Evolutionary conservation across 805 yeast species (phyloP), one percentile per base, ranked within the genome.

Genomic region (Ogataea populi-albae): DNA sequence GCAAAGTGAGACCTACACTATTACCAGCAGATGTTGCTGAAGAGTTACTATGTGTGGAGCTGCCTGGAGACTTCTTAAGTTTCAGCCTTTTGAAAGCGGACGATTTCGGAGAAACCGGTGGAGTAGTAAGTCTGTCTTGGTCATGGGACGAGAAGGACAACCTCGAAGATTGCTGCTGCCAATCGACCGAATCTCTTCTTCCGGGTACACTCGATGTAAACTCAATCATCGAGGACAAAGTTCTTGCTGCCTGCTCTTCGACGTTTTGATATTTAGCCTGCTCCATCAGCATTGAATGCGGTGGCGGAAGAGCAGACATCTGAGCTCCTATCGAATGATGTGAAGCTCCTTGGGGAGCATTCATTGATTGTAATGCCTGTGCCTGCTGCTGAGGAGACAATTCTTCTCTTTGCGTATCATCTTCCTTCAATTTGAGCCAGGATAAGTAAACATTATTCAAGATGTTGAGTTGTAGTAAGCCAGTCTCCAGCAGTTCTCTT

Each of bases 191-290:
- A 10, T 23, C 16, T 7, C 23, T 9, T 28, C 20, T 17, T 12
- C 5, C 8, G 29, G 24, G 10, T n/a, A 12, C 11, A 19, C 7
- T 6, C 9, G 38, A 11, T 24, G 43, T 18, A 28, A 34, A 25
- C 23, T 42, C 54, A 24, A 50, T 47, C 53, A 55, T 45, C 17
- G 57, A 47, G 10, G 52, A 49, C n/a, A 55, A 42, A 1, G 58
- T 51, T 27, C 49, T 43, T 3, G 55, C 55, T 2, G 56, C 60
- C 41, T 55, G 58, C 19, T 53, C 56, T 33, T 55, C 60, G 35
- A 53, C 40, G 26, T 43, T 46, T 15, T 41, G 48, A 25, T 35
- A 40, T 21, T 34, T 26, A 6, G 36, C 15, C 19, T 29, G 37
- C 15, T 25, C 32, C 5, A 29, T 14, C n/a, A 34, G 12, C 10